Percentiles rank a stretch among this genome's conserved stretches.
Conservation (phyloP, 208 protist species). For the Giardia muris region DNA sequence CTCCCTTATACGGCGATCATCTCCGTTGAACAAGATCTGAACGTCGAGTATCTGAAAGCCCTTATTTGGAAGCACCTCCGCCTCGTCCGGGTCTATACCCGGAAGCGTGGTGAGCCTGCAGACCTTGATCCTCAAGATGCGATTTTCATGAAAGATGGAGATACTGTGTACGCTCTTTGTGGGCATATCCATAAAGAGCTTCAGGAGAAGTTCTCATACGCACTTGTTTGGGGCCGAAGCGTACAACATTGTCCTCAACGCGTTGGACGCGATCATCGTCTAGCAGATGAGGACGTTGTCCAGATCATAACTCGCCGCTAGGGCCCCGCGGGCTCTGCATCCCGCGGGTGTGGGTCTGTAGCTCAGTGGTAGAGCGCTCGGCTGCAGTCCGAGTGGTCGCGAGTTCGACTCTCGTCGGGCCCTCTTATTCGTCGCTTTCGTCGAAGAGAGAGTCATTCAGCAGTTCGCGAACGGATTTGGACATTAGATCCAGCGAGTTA, state of each 20-base stretch:
- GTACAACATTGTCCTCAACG: conserved; percentile 89
- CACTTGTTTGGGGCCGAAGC: conserved; percentile 82
- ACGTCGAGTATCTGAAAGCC: conserved; percentile 19
- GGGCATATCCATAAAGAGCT: conserved; percentile 82
- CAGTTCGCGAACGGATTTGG: too few species aligned
- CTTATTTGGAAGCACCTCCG: conserved; percentile 78
- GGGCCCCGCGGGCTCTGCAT: too few species aligned
- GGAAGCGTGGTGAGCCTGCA: conserved; percentile 57
- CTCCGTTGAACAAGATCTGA: not conserved
- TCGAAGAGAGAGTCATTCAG: too few species aligned
- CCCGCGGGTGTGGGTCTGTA: too few species aligned
- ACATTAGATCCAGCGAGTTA: too few species aligned
- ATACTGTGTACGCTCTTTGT: conserved; percentile 79
- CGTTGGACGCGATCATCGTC: conserved; percentile 79
- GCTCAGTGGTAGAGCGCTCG: too few species aligned
- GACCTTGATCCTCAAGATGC: conserved; percentile 17
- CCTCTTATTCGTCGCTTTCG: too few species aligned
- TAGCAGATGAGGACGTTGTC: conserved; percentile 92
- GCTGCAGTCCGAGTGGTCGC: too few species aligned
- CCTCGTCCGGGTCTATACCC: conserved; percentile 84
- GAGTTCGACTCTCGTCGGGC: too few species aligned
- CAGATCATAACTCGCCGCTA: conserved; percentile 78
- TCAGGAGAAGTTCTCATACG: conserved; percentile 86
- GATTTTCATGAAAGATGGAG: conserved; percentile 64
- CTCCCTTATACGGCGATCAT: conserved; percentile 25